Evolutionary conservation across 1,139 yeast species (phyloP).

Genomic region (Nakaseomyces nivariensis): DNA sequence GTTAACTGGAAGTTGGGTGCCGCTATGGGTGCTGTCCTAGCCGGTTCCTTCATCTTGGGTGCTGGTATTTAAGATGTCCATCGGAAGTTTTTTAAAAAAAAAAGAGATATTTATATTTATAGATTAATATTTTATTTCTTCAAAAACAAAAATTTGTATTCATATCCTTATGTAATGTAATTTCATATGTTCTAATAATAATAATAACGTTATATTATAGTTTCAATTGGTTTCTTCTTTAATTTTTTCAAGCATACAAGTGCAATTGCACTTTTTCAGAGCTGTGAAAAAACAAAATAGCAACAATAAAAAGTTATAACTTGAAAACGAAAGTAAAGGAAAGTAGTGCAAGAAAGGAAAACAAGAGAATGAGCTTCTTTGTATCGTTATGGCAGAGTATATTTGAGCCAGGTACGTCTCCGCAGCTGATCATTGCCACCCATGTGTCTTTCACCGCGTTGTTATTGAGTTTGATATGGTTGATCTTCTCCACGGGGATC

Average conservation of each 20-base stretch:
- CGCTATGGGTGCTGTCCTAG: slow-evolving; percentile 13
- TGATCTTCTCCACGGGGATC: slow-evolving; percentile 48
- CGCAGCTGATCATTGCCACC: slow-evolving; percentile 74
- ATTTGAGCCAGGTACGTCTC: slow-evolving; percentile 90
- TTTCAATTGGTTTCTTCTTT: not conserved
- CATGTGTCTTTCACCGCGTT: slow-evolving; percentile 57
- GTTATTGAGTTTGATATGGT: slow-evolving; percentile 40
- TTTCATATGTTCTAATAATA: too few species aligned
- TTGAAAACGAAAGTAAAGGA: not conserved
- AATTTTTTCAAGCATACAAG: too few species aligned
- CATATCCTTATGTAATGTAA: not conserved
- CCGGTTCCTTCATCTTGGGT: slow-evolving; percentile 27
- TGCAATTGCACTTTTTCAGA: too few species aligned
- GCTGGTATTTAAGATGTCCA: slow-evolving; percentile 15
- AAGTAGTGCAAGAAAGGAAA: not conserved
- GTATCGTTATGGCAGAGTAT: slow-evolving; percentile 81
- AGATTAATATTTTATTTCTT: too few species aligned
- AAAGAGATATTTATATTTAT: too few species aligned
- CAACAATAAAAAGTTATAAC: too few species aligned
- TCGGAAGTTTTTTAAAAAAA: too few species aligned
- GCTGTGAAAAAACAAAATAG: too few species aligned
- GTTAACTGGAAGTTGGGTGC: slow-evolving; percentile 1
- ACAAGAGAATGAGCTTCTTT: slow-evolving; percentile 33
- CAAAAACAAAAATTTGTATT: not conserved
- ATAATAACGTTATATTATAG: not conserved